Evolutionary conservation across 805 yeast species (phyloP).

Genomic region (Wickerhamomyces rabaulensis): DNA sequence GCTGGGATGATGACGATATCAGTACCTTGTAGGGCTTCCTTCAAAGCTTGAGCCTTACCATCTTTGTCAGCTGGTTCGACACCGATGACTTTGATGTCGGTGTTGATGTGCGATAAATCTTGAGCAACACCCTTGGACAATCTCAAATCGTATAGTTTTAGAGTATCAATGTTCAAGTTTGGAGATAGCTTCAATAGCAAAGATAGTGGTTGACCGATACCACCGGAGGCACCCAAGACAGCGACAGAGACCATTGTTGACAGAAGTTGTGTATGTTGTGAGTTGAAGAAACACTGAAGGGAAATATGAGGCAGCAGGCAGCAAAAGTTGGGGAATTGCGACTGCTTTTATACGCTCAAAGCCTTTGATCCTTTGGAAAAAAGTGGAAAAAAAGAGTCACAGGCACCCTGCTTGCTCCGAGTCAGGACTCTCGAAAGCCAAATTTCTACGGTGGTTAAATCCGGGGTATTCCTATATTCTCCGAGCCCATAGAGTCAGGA

Average conservation of each 20-base stretch:
- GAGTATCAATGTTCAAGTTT: conserved; percentile 42
- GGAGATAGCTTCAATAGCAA: conserved; percentile 70
- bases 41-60: conserved; percentile 42
- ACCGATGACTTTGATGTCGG: conserved; percentile 55
- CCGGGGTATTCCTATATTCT: background rate
- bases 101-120: conserved; percentile 78
- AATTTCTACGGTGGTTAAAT: background rate
- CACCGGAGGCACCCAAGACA: conserved; percentile 90
- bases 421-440: too few relatives aligned
- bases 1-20: conserved; percentile 62
- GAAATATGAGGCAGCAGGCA: too few relatives aligned
- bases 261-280: too few relatives aligned
- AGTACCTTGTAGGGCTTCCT: conserved; percentile 31
- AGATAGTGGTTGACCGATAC: conserved; percentile 91
- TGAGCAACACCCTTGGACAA: conserved; percentile 84
- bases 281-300: background rate
- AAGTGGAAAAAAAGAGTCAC: background rate
- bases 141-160: conserved; percentile 82
- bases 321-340: background rate
- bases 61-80: conserved; percentile 49
- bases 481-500: too few relatives aligned
- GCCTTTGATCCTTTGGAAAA: too few relatives aligned
- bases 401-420: background rate
- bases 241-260: conserved; percentile 53
- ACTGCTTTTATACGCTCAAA: background rate